Percentiles rank a stretch among this genome's conserved stretches.
Evolutionary conservation across 768 basidiomycete species (phyloP).

Genomic region (Porpolomopsis calyptriformis): DNA sequence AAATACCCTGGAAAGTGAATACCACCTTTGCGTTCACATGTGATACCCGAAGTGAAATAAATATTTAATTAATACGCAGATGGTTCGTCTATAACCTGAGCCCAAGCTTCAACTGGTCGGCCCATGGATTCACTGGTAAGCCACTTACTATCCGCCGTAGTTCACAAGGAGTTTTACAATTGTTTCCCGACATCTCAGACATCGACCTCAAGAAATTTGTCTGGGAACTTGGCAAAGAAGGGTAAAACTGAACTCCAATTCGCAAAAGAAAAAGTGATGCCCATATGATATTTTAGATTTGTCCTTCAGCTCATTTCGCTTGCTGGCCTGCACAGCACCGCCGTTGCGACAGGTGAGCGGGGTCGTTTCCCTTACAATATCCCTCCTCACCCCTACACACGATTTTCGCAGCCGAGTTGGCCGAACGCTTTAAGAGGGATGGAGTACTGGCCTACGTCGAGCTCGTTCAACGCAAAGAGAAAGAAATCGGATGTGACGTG

Average conservation of each 20-base stretch:
- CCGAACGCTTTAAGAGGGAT: slow-evolving; percentile 69
- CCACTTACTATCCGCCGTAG: not conserved
- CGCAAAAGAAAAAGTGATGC: slow-evolving; percentile 3
- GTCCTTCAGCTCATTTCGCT: slow-evolving; percentile 84
- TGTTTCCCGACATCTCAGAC: too few species aligned
- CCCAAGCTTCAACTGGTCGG: slow-evolving; percentile 91
- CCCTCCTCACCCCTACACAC: slow-evolving; percentile 1
- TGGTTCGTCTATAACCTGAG: slow-evolving; percentile 91
- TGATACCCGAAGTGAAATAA: too few species aligned
- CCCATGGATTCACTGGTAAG: slow-evolving; percentile 63
- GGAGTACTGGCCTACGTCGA: slow-evolving; percentile 92
- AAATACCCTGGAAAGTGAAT: slow-evolving; percentile 62
- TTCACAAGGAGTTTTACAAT: too few species aligned
- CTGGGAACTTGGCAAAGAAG: slow-evolving; percentile 86
- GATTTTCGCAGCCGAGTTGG: slow-evolving; percentile 53
- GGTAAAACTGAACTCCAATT: slow-evolving; percentile 30
- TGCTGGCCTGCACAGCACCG: slow-evolving; percentile 81
- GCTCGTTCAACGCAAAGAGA: slow-evolving; percentile 79
- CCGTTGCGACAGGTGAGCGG: slow-evolving; percentile 54
- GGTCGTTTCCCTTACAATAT: slow-evolving; percentile 11
- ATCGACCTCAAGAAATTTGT: slow-evolving; percentile 73
- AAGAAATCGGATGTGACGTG: slow-evolving; percentile 80
- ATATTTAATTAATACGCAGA: slow-evolving; percentile 25
- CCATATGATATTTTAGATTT: slow-evolving; percentile 46
- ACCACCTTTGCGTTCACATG: too few species aligned